Conservation (phyloP, 2,329 filamentous ascomycete genomes). For the Thelonectria rubi region DNA sequence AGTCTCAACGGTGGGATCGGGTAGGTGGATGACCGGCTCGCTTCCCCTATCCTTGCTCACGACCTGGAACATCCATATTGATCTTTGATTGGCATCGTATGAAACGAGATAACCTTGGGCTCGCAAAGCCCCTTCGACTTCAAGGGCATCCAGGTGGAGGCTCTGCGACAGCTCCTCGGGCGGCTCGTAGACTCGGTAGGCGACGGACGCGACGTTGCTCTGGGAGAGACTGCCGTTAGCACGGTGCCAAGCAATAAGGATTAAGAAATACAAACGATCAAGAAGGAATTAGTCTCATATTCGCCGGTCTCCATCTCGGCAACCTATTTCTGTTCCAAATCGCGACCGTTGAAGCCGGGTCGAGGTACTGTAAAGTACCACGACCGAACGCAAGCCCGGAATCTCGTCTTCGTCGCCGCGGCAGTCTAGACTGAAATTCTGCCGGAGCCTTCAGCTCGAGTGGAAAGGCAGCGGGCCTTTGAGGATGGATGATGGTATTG, state of each 20-base stretch:
- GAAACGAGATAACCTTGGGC: slow-evolving; percentile 63
- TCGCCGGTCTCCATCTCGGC: slow-evolving; percentile 70
- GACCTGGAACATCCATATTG: slow-evolving; percentile 65
- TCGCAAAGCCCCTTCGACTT: slow-evolving; percentile 61
- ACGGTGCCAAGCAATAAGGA: neutral
- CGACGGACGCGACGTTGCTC: slow-evolving; percentile 66
- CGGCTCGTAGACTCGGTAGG: slow-evolving; percentile 65
- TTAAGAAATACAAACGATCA: slow-evolving; percentile 58
- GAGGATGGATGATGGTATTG: slow-evolving; percentile 30
- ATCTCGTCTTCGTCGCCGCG: slow-evolving; percentile 21
- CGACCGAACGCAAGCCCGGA: slow-evolving; percentile 32
- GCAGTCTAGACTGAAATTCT: slow-evolving; percentile 12
- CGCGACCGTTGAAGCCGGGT: slow-evolving; percentile 41
- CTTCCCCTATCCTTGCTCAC: slow-evolving; percentile 51
- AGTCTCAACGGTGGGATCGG: slow-evolving; percentile 54
- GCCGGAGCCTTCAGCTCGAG: slow-evolving; percentile 8
- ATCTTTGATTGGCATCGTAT: slow-evolving; percentile 59
- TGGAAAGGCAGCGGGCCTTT: slow-evolving; percentile 29
- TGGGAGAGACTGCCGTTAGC: slow-evolving; percentile 43
- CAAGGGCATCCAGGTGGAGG: slow-evolving; percentile 58
- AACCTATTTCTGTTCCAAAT: slow-evolving; percentile 44
- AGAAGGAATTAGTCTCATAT: slow-evolving; percentile 69
- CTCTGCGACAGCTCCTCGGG: slow-evolving; percentile 53
- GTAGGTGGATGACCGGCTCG: slow-evolving; percentile 35
- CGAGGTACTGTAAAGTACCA: slow-evolving; percentile 32